A percentile compares a stretch with the other conserved stretches of the same genome.
These are phyloP conservation scores for Vachellia collinsii DNA, from an alignment of 306 rosid species.

Conservation along the genomic window DNA sequence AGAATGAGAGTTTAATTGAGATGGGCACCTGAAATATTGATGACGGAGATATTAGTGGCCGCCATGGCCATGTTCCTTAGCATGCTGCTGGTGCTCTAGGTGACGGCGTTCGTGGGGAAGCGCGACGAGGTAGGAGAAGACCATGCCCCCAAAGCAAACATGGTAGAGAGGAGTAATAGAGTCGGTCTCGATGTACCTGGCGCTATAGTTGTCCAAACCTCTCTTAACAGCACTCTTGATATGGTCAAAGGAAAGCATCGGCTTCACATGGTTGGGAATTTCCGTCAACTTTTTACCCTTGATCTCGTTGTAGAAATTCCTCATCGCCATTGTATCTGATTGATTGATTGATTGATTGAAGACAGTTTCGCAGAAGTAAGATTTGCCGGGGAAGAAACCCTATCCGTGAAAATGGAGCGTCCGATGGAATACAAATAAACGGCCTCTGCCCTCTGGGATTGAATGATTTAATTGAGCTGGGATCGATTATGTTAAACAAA, in stretches of 20 bases:
- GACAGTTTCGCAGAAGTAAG: background rate
- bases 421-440: background rate
- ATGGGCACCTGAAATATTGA: slow-evolving; percentile 22
- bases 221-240: slow-evolving; percentile 47
- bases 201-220: slow-evolving; percentile 59
- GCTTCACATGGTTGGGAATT: slow-evolving; percentile 55
- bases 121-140: slow-evolving; percentile 63
- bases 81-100: slow-evolving; percentile 63
- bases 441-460: background rate
- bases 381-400: slow-evolving; percentile 23
- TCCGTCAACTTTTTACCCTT: slow-evolving; percentile 59
- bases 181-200: slow-evolving; percentile 60
- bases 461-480: background rate
- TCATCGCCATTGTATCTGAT: slow-evolving; percentile 52
- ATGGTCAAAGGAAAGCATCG: slow-evolving; percentile 50
- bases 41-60: slow-evolving; percentile 26
- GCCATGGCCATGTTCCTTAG: slow-evolving; percentile 57
- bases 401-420: slow-evolving; percentile 37
- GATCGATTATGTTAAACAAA: background rate
- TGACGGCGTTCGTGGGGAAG: slow-evolving; percentile 80
- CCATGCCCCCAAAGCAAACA: slow-evolving; percentile 70
- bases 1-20: background rate
- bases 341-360: background rate
- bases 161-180: slow-evolving; percentile 55
- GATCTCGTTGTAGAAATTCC: slow-evolving; percentile 61